Conservation (phyloP, 2,329 filamentous ascomycete genomes). For the Botrytis deweyae region DNA sequence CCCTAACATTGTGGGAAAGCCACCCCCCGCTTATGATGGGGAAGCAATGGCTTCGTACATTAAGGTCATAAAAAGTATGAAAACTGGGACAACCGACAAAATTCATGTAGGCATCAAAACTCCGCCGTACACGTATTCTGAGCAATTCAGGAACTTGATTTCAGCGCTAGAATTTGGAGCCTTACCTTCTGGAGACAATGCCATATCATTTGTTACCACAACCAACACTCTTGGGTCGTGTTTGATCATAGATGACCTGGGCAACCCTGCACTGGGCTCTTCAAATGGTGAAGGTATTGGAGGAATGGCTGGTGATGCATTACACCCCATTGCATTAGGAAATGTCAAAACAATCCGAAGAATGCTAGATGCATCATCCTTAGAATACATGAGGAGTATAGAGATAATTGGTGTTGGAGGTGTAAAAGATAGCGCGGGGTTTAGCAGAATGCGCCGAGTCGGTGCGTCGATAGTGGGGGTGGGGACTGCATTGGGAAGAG, state of each 20-base stretch:
- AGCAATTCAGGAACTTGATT: constrained; percentile 60
- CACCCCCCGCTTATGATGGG: constrained; percentile 69
- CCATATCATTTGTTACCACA: constrained; percentile 67
- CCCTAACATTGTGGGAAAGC: constrained; percentile 67
- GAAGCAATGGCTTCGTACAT: constrained; percentile 56
- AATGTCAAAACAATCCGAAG: constrained; percentile 69
- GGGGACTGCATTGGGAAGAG: constrained; percentile 65
- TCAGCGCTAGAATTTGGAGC: constrained; percentile 45
- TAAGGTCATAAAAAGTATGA: constrained; percentile 24
- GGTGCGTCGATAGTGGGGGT: constrained; percentile 68
- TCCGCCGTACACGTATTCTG: constrained; percentile 71
- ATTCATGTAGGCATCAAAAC: constrained; percentile 64
- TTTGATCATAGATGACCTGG: constrained; percentile 51
- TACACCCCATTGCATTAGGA: constrained; percentile 72
- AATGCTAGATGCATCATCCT: constrained; percentile 51
- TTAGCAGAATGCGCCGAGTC: constrained; percentile 61
- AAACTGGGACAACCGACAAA: background rate
- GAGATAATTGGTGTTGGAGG: constrained; percentile 71
- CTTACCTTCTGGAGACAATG: constrained; percentile 38
- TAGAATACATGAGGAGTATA: constrained; percentile 51
- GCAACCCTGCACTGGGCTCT: constrained; percentile 47
- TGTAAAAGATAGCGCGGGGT: constrained; percentile 63
- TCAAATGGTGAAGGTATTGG: constrained; percentile 59
- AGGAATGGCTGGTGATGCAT: constrained; percentile 67
- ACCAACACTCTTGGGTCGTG: constrained; percentile 73